Conservation (phyloP, 2,329 filamentous ascomycete species). For the Sphaerulina populicola region DNA sequence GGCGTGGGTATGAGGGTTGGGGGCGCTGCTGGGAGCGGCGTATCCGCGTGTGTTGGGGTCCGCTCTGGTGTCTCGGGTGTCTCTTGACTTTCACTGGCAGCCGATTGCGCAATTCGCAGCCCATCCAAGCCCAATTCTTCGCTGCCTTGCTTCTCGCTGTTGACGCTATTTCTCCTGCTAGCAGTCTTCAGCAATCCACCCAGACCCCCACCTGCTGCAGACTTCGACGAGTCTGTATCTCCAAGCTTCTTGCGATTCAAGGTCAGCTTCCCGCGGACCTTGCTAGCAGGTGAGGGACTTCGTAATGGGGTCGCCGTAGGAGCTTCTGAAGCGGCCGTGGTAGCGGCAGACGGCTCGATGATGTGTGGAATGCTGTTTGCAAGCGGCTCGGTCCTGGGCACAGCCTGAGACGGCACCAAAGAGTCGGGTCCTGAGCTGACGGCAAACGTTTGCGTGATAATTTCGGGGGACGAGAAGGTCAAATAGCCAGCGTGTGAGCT, state of each 20-base stretch:
- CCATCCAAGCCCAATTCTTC: background rate
- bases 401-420: constrained; percentile 11
- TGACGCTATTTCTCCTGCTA: constrained; percentile 30
- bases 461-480: constrained; percentile 43
- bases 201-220: constrained; percentile 36
- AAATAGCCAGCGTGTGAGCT: constrained; percentile 44
- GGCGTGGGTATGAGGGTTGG: constrained; percentile 40
- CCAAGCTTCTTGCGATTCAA: constrained; percentile 42
- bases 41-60: constrained; percentile 30
- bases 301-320: constrained; percentile 40
- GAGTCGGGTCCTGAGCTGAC: background rate
- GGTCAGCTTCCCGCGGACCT: constrained; percentile 63
- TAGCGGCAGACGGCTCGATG: constrained; percentile 23
- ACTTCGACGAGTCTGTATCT: constrained; percentile 35
- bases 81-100: constrained; percentile 11
- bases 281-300: constrained; percentile 61
- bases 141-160: constrained; percentile 27
- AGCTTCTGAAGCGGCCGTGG: constrained; percentile 15
- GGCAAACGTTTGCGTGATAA: constrained; percentile 24
- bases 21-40: constrained; percentile 32
- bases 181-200: constrained; percentile 38
- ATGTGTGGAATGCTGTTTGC: constrained; percentile 31
- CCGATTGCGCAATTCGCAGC: constrained; percentile 1
- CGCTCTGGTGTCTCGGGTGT: constrained; percentile 22
- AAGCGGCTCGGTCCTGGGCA: constrained; percentile 30